A percentile compares a stretch with the other conserved stretches of the same genome.
Conservation (phyloP, 495 filamentous ascomycete species). For the Lasiosphaeria hispida region DNA sequence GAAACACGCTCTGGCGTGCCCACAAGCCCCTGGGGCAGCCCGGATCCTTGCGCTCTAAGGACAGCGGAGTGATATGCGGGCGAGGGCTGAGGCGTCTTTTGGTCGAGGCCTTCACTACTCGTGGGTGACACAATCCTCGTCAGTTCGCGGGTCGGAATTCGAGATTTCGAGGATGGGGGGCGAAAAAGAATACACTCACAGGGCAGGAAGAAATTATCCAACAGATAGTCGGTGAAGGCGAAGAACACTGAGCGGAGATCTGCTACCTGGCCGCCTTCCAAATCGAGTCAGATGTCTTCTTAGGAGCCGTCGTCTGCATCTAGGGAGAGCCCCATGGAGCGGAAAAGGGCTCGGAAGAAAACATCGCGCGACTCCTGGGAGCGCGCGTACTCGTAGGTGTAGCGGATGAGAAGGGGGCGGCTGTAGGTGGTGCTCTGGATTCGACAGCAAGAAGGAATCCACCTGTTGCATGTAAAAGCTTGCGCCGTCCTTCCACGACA, state of each 20-base stretch:
- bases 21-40: constrained; percentile 13
- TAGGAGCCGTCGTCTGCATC: constrained; percentile 18
- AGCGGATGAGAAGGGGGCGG: constrained; percentile 20
- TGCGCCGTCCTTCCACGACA: constrained; percentile 3
- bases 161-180: no score
- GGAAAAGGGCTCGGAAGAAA: constrained; percentile 26
- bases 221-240: constrained; percentile 25
- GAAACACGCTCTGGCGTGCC: constrained; percentile 17
- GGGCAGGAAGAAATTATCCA: constrained; percentile 29
- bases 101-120: constrained; percentile 24
- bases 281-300: no score
- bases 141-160: no score
- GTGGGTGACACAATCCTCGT: no score
- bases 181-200: constrained; percentile 18
- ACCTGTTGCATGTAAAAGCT: not conserved
- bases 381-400: constrained; percentile 26
- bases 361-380: constrained; percentile 23
- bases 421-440: constrained; percentile 11
- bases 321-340: constrained; percentile 16
- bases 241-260: constrained; percentile 18
- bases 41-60: constrained; percentile 16
- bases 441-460: constrained; percentile 4
- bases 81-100: constrained; percentile 23
- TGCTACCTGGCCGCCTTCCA: not conserved
- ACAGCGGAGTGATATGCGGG: constrained; percentile 22